Conservation (phyloP, 495 filamentous ascomycete species). For the Aspergillus sclerotiicarbonarius region DNA sequence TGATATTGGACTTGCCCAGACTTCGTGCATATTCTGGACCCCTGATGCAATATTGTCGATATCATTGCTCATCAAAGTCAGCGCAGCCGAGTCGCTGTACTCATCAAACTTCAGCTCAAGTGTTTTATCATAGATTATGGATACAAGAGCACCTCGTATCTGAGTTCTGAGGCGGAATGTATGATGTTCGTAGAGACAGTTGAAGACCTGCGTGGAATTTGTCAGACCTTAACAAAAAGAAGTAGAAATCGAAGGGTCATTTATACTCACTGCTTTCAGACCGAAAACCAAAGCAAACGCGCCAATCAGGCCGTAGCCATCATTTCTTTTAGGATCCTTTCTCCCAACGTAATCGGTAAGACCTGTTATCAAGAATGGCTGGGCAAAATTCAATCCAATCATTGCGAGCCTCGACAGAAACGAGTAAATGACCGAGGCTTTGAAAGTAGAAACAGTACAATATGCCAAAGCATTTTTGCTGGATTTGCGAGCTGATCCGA, state of each 20-base stretch:
- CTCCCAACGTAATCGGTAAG: not conserved
- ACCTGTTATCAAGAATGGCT: not conserved
- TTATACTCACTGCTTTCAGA: not conserved
- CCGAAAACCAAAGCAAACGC: not conserved
- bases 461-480: not conserved
- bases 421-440: not conserved
- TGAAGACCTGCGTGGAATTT: not conserved
- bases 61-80: not conserved
- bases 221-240: not conserved
- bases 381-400: not conserved
- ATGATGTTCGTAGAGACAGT: not conserved
- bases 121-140: not conserved
- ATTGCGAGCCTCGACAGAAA: not conserved
- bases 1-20: not conserved
- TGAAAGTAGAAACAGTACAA: not conserved
- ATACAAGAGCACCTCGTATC: not conserved
- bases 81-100: not conserved
- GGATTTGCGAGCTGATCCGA: not conserved
- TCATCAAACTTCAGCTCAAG: not conserved
- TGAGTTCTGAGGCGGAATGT: not conserved
- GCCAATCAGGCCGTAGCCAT: not conserved
- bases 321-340: not conserved
- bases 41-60: not conserved
- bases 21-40: not conserved
- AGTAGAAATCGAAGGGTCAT: not conserved